Evolutionary conservation across 345 rosid genomes (phyloP).

Genomic region (Ailanthus altissimus): DNA sequence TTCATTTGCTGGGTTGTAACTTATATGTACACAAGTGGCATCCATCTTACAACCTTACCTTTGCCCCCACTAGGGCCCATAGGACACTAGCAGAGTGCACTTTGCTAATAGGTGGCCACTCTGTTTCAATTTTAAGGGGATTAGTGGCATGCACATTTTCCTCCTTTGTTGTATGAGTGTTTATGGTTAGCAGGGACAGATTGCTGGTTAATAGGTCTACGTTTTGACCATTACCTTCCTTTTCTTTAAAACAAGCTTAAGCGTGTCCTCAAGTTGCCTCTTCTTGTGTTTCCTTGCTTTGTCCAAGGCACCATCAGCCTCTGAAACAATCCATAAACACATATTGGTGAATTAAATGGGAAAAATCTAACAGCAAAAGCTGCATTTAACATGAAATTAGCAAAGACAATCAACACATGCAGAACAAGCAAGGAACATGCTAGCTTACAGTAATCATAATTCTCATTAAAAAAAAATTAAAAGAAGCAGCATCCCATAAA

Average conservation of each 20-base stretch:
- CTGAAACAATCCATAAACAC: conserved; percentile 45
- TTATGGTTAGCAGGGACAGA: not conserved
- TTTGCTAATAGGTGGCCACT: not conserved
- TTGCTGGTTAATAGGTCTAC: not conserved
- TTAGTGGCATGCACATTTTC: not conserved
- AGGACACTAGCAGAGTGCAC: not conserved
- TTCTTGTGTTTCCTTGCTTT: conserved; percentile 99
- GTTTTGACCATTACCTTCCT: conserved; percentile 64
- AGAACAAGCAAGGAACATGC: not conserved
- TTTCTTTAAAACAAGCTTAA: conserved; percentile 83
- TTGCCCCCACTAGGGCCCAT: not conserved
- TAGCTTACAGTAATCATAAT: not conserved
- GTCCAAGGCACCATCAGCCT: conserved; percentile 99
- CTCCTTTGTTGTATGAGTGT: not conserved
- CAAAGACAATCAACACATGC: not conserved
- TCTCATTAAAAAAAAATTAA: not conserved
- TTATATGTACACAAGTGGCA: not conserved
- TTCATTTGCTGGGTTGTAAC: not conserved
- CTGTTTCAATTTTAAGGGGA: not conserved
- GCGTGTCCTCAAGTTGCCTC: conserved; percentile 99
- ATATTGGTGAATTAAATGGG: conserved; percentile 19
- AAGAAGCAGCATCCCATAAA: not conserved
- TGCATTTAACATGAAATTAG: conserved; percentile 11
- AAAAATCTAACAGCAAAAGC: conserved; percentile 8
- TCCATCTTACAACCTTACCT: not conserved